phyloP scores from a whole-genome alignment of 345 rosid species.

The Noccaea caerulescens region DNA sequence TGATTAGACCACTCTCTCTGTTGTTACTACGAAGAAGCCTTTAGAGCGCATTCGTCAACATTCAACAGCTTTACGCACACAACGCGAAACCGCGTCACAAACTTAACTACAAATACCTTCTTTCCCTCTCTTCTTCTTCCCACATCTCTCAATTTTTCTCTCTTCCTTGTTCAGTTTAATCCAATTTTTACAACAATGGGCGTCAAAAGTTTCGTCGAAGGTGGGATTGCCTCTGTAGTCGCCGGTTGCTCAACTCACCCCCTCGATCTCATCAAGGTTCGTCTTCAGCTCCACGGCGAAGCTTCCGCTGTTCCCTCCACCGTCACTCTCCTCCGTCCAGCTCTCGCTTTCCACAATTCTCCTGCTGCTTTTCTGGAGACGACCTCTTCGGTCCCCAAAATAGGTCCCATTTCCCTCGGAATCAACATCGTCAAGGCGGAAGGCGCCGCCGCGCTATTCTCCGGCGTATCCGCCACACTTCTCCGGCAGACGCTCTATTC shows the following conservation, averaged over 20 bases:
- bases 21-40: neutral
- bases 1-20: neutral
- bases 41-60: slow-evolving; percentile 18
- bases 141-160: slow-evolving; percentile 9
- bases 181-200: slow-evolving; percentile 10
- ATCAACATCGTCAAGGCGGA: slow-evolving; percentile 53
- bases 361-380: slow-evolving; percentile 32
- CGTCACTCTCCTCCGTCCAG: slow-evolving; percentile 53
- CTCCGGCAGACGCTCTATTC: slow-evolving; percentile 84
- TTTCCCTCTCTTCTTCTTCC: slow-evolving; percentile 26
- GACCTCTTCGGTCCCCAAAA: slow-evolving; percentile 16
- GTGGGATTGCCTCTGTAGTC: slow-evolving; percentile 72
- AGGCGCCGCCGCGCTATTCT: slow-evolving; percentile 65
- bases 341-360: slow-evolving; percentile 54
- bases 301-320: slow-evolving; percentile 40
- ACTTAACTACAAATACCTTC: slow-evolving; percentile 27
- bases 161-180: neutral
- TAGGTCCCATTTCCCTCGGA: slow-evolving; percentile 49
- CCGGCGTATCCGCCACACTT: slow-evolving; percentile 83
- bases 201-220: slow-evolving; percentile 57
- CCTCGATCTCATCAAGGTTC: slow-evolving; percentile 82
- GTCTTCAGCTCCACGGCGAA: slow-evolving; percentile 88
- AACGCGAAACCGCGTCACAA: slow-evolving; percentile 33
- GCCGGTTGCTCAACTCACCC: slow-evolving; percentile 90
- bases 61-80: slow-evolving; percentile 20